A percentile compares a stretch with the other conserved stretches of the same genome.
These are phyloP conservation scores for Knufia petricola DNA, from an alignment of 2,329 filamentous ascomycete genomes.

Conservation along the genomic window DNA sequence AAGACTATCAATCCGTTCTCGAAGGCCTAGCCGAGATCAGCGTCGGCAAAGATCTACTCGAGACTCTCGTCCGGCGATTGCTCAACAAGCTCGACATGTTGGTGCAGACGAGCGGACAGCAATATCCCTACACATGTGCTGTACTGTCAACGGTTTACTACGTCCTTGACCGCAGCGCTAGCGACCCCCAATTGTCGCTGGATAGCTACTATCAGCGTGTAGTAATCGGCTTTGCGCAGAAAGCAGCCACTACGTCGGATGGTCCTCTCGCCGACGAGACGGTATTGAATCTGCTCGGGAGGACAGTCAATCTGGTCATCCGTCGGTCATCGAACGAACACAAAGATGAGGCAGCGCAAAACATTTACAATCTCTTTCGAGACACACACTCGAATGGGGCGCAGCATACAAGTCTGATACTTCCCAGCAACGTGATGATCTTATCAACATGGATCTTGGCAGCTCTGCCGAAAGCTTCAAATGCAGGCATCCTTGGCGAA, in stretches of 20 bases:
- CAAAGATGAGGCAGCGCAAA: conserved; percentile 42
- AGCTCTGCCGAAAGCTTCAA: conserved; percentile 18
- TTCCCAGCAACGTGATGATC: conserved; percentile 33
- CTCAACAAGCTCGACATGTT: conserved; percentile 54
- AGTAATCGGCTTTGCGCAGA: conserved; percentile 35
- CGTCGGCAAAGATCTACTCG: conserved; percentile 52
- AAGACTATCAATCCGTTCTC: conserved; percentile 45
- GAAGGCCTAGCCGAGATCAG: conserved; percentile 57
- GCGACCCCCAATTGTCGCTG: conserved; percentile 19
- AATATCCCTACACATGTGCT: conserved; percentile 47
- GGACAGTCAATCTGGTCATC: conserved; percentile 51
- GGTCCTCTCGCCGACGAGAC: conserved; percentile 41
- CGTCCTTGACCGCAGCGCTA: conserved; percentile 38
- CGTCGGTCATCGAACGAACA: conserved; percentile 44
- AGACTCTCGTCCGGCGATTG: conserved; percentile 52
- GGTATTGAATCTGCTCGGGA: conserved; percentile 51
- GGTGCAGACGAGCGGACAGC: conserved; percentile 39
- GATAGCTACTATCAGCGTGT: conserved; percentile 43
- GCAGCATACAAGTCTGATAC: conserved; percentile 15
- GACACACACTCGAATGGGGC: conserved; percentile 8
- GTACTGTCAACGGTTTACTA: conserved; percentile 54
- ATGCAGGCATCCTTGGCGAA: conserved; percentile 12
- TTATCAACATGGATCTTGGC: conserved; percentile 31
- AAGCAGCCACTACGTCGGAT: conserved; percentile 26
- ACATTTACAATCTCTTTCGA: conserved; percentile 46